Base-by-base conservation (phyloP, 2,329 filamentous ascomycete species). In the Coniochaeta pulveracea region DNA sequence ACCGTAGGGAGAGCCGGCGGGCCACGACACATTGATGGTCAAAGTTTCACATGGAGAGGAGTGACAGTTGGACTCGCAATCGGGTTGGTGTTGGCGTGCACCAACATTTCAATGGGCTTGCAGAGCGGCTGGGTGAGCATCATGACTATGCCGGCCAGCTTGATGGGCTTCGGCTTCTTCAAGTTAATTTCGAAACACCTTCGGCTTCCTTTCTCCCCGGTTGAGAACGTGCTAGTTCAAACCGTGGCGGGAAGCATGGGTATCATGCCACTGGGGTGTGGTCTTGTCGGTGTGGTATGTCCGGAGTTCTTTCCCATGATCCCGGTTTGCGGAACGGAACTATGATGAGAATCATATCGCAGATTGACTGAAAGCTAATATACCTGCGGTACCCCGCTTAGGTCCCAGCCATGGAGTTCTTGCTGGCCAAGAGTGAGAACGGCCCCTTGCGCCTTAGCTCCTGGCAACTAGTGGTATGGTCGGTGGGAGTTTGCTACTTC, bases 61-160 rank as follows among this genome's bases (percentile, higher is more conserved):
- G 68, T 96, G 24, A 51, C 76, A 5, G 85, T 84, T 18, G 91
- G 91, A 11, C 65, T 93, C 5, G 62, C 73, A 4, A 91, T 98
- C 41, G 91, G 91, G 25, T 74, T 91, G 4, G 66, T 96, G 35
- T 94, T 96, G 49, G 91, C 84, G 51, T 94, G 94, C 54, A 93
- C 85, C 34, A 98, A 98, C 53, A 95, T 93, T 66, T 98, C 96
- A 57, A 98, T 98, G 54, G 91, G 91, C n/a, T 66, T 98, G 19
- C 91, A 96, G 35, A 55, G 51, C 3, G 55, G 55, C 14, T 58
- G 55, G 45, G 64, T 74, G 26, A 74, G 79, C 48, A 84, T 85
- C 44, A 96, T 98, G 91, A 84, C 85, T 11, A 95, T 98, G 86
- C 91, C 91, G 0, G 84, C 86, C 2, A 91, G 86, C 15, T 64